phyloP scores from a whole-genome alignment of 306 rosid species.

The Canavalia ensiformis region DNA sequence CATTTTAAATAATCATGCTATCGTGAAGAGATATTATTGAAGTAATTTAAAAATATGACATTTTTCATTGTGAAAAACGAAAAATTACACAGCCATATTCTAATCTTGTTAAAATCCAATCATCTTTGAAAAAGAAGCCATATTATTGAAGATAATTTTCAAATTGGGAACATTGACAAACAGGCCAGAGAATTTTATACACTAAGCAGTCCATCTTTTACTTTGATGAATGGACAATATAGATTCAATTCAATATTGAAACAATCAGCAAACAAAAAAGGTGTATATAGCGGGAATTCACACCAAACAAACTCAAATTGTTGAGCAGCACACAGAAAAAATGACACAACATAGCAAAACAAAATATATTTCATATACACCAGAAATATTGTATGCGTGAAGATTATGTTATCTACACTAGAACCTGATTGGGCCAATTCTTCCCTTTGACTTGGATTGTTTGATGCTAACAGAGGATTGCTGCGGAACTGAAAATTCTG shows the following conservation, averaged over 20 bases:
- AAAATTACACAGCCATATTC: no score
- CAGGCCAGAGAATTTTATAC: not conserved
- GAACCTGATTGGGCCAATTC: slow-evolving; percentile 64
- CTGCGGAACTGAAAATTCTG: slow-evolving; percentile 67
- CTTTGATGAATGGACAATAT: slow-evolving; percentile 35
- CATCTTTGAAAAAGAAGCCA: slow-evolving; percentile 23
- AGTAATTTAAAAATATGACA: not conserved
- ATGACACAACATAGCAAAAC: slow-evolving; percentile 35
- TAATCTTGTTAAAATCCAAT: not conserved
- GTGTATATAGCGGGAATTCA: slow-evolving; percentile 43
- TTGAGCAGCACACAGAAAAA: slow-evolving; percentile 36
- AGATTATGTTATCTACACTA: slow-evolving; percentile 69
- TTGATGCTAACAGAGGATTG: slow-evolving; percentile 55
- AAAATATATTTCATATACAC: slow-evolving; percentile 48
- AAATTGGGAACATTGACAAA: slow-evolving; percentile 10
- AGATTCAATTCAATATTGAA: slow-evolving; percentile 46
- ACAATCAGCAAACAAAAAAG: not conserved
- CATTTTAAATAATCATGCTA: not conserved
- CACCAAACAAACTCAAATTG: slow-evolving; percentile 45
- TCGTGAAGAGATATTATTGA: not conserved
- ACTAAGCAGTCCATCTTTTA: not conserved
- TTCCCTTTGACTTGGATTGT: slow-evolving; percentile 73
- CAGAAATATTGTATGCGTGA: slow-evolving; percentile 43
- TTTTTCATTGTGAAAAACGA: no score
- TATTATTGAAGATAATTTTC: not conserved